phyloP scores from a whole-genome alignment of 441 rosid genomes.

The Melastoma candidum region DNA sequence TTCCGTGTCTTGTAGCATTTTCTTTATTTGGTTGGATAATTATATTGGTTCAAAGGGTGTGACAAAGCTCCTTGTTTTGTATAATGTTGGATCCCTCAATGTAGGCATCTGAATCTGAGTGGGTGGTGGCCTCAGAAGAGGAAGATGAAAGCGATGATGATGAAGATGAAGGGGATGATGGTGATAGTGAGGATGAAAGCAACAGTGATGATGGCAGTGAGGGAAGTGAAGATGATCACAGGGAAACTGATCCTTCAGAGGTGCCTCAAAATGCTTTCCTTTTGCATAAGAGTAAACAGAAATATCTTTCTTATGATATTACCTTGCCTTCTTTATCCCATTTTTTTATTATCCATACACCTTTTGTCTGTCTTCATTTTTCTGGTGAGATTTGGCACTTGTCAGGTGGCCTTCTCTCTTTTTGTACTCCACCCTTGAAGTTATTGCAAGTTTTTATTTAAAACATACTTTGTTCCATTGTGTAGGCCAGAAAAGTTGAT shows the following conservation, averaged over 20 bases:
- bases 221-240: slow-evolving; percentile 52
- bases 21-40: too few species aligned
- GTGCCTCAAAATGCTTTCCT: not conserved
- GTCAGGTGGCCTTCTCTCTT: too few species aligned
- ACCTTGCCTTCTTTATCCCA: too few species aligned
- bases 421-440: too few species aligned
- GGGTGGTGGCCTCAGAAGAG: slow-evolving; percentile 83
- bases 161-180: slow-evolving; percentile 41
- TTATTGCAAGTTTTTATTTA: too few species aligned
- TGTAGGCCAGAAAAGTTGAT: slow-evolving; percentile 39
- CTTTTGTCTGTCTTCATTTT: too few species aligned
- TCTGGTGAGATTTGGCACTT: too few species aligned
- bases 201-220: slow-evolving; percentile 36
- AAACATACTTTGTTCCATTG: not conserved
- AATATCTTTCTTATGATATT: too few species aligned
- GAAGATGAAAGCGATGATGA: slow-evolving; percentile 60
- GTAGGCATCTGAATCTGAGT: slow-evolving; percentile 87
- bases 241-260: slow-evolving; percentile 15
- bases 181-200: slow-evolving; percentile 29
- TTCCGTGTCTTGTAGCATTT: too few species aligned
- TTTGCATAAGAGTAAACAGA: not conserved
- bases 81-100: not conserved
- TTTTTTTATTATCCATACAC: too few species aligned
- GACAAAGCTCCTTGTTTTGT: slow-evolving; percentile 8
- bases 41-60: not conserved